These are phyloP conservation scores for Aspergillus diversus DNA, from an alignment of 495 filamentous ascomycete genomes.

Conservation along the genomic window DNA sequence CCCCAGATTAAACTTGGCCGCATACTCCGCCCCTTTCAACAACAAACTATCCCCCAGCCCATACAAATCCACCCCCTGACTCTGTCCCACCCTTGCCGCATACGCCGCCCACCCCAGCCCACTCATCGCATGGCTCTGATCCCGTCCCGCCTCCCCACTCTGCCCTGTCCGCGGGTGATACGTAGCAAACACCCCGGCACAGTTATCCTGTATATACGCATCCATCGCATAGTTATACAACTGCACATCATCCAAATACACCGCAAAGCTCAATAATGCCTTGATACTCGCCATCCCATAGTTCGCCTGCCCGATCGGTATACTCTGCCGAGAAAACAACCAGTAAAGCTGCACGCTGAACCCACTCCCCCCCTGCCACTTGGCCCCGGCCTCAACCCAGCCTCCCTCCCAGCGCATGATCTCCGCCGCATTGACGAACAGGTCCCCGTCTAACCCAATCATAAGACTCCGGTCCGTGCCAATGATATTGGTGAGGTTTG, in stretches of 20 bases:
- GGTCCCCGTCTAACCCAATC: constrained; percentile 36
- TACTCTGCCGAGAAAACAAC: constrained; percentile 37
- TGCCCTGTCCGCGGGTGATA: constrained; percentile 35
- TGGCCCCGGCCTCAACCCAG: constrained; percentile 39
- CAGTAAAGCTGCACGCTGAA: constrained; percentile 46
- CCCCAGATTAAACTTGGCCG: constrained; percentile 38
- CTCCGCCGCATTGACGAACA: constrained; percentile 42
- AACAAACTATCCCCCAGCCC: constrained; percentile 33
- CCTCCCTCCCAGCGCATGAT: constrained; percentile 45
- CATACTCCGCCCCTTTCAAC: constrained; percentile 38
- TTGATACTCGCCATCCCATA: constrained; percentile 35
- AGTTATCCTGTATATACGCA: constrained; percentile 34
- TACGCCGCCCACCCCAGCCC: constrained; percentile 30
- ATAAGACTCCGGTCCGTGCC: constrained; percentile 38
- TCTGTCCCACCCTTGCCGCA: constrained; percentile 31
- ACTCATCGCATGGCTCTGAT: constrained; percentile 20
- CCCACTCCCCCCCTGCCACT: constrained; percentile 36
- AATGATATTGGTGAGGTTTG: constrained; percentile 35
- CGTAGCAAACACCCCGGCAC: constrained; percentile 28
- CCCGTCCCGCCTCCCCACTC: constrained; percentile 19
- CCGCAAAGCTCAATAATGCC: constrained; percentile 39
- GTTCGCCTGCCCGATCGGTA: constrained; percentile 37
- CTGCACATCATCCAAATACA: constrained; percentile 42
- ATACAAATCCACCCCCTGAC: constrained; percentile 39
- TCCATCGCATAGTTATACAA: constrained; percentile 40